Evolutionary conservation across 83 land plant species (phyloP).

Genomic region (Picea mariana): DNA sequence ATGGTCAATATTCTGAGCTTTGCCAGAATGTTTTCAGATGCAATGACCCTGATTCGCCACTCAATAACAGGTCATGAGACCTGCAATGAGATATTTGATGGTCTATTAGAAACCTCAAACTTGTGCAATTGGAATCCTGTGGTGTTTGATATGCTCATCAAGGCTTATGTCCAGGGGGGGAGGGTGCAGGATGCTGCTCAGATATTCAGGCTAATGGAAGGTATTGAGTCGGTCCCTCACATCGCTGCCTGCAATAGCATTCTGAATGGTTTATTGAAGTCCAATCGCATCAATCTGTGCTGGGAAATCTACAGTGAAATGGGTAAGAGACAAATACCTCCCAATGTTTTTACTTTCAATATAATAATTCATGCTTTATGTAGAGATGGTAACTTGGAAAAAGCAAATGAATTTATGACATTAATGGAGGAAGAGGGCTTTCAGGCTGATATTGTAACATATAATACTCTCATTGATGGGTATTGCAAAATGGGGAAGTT

Average conservation of each 20-base stretch:
- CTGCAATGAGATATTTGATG: conserved; percentile 23
- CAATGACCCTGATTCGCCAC: conserved; percentile 34
- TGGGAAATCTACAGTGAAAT: conserved; percentile 27
- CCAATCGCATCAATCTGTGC: no score
- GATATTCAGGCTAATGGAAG: conserved; percentile 29
- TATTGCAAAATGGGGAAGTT: conserved; percentile 51
- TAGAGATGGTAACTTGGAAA: conserved; percentile 39
- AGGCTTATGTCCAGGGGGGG: conserved; percentile 42
- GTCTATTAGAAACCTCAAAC: conserved; percentile 20
- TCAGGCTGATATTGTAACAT: conserved; percentile 68
- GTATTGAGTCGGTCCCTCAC: no score
- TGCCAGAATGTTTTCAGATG: conserved; percentile 20
- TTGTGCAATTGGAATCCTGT: conserved; percentile 47
- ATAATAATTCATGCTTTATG: conserved; percentile 59
- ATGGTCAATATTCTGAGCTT: conserved; percentile 40
- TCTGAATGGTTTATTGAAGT: no score
- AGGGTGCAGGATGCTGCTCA: conserved; percentile 26
- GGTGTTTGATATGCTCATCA: conserved; percentile 55
- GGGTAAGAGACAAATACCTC: conserved; percentile 34
- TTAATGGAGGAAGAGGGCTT: conserved; percentile 67
- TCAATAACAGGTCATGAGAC: not conserved
- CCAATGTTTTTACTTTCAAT: conserved; percentile 56
- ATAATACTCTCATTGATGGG: conserved; percentile 60
- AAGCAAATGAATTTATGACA: conserved; percentile 53
- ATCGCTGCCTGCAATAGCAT: not conserved